These are phyloP conservation scores for Capillidium rhysosporum DNA, from an alignment of 371 early-diverging fungal species.

Conservation along the genomic window DNA sequence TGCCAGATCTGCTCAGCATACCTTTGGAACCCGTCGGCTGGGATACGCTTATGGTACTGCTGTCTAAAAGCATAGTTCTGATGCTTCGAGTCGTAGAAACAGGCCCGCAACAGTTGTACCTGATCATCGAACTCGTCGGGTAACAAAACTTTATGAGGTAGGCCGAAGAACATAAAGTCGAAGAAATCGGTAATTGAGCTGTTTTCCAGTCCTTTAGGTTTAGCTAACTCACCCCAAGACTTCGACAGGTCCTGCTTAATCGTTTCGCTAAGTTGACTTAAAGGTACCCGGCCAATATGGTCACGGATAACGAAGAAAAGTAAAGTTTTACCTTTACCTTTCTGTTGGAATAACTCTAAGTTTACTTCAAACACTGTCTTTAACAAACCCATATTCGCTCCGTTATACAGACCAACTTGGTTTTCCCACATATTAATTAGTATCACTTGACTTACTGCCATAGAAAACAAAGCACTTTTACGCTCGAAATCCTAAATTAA, in stretches of 20 bases:
- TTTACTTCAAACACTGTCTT: slow-evolving; percentile 97
- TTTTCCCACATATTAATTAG: slow-evolving; percentile 96
- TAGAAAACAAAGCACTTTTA: slow-evolving; percentile 88
- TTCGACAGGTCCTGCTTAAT: slow-evolving; percentile 62
- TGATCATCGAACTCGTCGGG: slow-evolving; percentile 64
- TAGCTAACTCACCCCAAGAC: slow-evolving; percentile 74
- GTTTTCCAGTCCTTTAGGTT: slow-evolving; percentile 66
- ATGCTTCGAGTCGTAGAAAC: slow-evolving; percentile 48
- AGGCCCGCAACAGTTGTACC: slow-evolving; percentile 37
- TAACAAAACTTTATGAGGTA: slow-evolving; percentile 80
- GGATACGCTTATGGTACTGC: slow-evolving; percentile 77
- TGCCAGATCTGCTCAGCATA: slow-evolving; percentile 88
- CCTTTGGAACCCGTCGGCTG: slow-evolving; percentile 82
- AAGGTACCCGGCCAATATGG: slow-evolving; percentile 73
- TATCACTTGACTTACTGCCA: slow-evolving; percentile 88
- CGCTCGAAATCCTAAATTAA: slow-evolving; percentile 80
- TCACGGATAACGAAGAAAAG: slow-evolving; percentile 93
- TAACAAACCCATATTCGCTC: slow-evolving; percentile 96
- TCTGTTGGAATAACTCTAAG: slow-evolving; percentile 79
- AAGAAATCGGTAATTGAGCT: slow-evolving; percentile 74
- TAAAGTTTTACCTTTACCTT: slow-evolving; percentile 60
- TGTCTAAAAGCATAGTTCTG: slow-evolving; percentile 68
- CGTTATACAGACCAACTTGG: slow-evolving; percentile 93
- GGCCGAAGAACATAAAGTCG: slow-evolving; percentile 72
- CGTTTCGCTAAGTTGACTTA: slow-evolving; percentile 58